A percentile compares a stretch with the other conserved stretches of the same genome.
These are phyloP conservation scores for Nidularia pulvinata DNA, from an alignment of 768 basidiomycete species.

Conservation along the genomic window DNA sequence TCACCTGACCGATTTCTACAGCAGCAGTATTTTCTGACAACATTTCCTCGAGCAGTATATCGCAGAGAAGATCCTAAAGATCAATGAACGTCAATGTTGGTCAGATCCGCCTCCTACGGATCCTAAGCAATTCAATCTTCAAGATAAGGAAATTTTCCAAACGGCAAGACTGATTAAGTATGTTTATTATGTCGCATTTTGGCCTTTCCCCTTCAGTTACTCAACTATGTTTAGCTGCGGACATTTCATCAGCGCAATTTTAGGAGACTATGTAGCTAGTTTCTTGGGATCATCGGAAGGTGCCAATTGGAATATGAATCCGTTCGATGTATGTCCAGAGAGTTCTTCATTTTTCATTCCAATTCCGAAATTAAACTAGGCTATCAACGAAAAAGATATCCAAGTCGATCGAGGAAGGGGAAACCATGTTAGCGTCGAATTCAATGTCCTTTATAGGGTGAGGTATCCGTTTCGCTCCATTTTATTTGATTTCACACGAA, in stretches of 20 bases:
- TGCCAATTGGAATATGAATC: slow-evolving; percentile 74
- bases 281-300: slow-evolving; percentile 80
- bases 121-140: slow-evolving; percentile 46
- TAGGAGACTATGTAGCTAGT: slow-evolving; percentile 69
- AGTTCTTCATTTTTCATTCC: neutral
- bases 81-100: slow-evolving; percentile 74
- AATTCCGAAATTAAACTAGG: slow-evolving; percentile 27
- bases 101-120: slow-evolving; percentile 28
- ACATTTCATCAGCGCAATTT: slow-evolving; percentile 45
- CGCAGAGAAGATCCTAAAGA: slow-evolving; percentile 71
- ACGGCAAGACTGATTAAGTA: slow-evolving; percentile 78
- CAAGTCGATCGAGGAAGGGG: slow-evolving; percentile 79
- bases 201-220: too few relatives aligned
- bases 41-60: slow-evolving; percentile 55
- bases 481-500: slow-evolving; percentile 1
- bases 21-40: neutral
- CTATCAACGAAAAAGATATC: slow-evolving; percentile 65
- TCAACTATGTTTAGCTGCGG: slow-evolving; percentile 25
- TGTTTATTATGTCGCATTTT: slow-evolving; percentile 16
- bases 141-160: slow-evolving; percentile 86
- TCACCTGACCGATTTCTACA: slow-evolving; percentile 1
- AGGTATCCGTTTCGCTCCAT: neutral
- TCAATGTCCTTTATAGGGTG: slow-evolving; percentile 18
- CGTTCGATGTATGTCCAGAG: slow-evolving; percentile 54
- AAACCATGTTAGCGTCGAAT: slow-evolving; percentile 83